These are phyloP conservation scores for Prosopis cineraria DNA, from an alignment of 306 rosid species.

Conservation along the genomic window DNA sequence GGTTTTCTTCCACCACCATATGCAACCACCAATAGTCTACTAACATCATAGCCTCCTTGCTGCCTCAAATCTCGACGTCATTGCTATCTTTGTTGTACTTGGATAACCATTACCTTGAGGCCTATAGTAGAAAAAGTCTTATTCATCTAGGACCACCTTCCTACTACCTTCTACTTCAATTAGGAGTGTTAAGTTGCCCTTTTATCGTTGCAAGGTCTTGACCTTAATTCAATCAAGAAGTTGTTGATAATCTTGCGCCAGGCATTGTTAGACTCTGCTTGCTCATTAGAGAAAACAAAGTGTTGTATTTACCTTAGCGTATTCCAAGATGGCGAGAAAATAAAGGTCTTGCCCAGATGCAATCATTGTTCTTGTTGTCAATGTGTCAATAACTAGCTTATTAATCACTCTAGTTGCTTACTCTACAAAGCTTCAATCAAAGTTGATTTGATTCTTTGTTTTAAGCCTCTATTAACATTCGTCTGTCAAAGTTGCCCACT, in stretches of 20 bases:
- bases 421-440: slow-evolving; percentile 70
- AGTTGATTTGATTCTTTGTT: slow-evolving; percentile 32
- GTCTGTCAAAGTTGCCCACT: no score
- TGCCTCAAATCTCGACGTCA: not conserved
- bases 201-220: slow-evolving; percentile 45
- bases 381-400: slow-evolving; percentile 79
- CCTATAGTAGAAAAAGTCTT: slow-evolving; percentile 61
- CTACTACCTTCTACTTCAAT: not conserved
- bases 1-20: no score
- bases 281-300: slow-evolving; percentile 43
- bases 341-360: slow-evolving; percentile 71
- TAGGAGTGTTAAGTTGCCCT: slow-evolving; percentile 16
- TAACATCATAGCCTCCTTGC: not conserved
- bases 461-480: no score
- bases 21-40: not conserved
- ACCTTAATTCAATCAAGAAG: slow-evolving; percentile 41
- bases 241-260: slow-evolving; percentile 59
- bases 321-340: slow-evolving; percentile 65
- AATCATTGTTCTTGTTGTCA: slow-evolving; percentile 70
- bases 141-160: slow-evolving; percentile 40
- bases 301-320: slow-evolving; percentile 77
- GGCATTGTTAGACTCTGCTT: not conserved
- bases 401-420: slow-evolving; percentile 70
- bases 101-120: slow-evolving; percentile 47
- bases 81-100: not conserved